Evolutionary conservation across 2,329 filamentous ascomycete genomes (phyloP), one percentile per base, ranked within the genome.

Genomic region (Trichoderma endophyticum): DNA sequence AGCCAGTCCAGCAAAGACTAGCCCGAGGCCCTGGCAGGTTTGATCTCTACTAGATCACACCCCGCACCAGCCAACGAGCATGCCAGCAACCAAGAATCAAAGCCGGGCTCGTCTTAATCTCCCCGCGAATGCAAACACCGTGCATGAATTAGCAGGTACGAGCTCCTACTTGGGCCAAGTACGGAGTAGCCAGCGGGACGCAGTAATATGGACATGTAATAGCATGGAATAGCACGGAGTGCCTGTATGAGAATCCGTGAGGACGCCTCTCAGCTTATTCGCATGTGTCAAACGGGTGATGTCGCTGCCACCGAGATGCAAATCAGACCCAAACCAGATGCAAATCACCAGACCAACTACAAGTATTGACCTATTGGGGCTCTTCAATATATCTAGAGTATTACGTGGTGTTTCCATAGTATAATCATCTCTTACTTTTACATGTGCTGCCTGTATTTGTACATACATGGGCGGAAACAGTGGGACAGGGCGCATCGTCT

Each of bases 261-360:
- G n/a, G 26, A 67, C 64, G 54, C 64, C 64, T 36, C 59, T 70
- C 67, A 70, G 67, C 67, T 70, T 70, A 70, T 70, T 43, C 51
- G 59, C 67, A 70, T 70, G 67, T 60, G 39, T 61, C 54, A 48
- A 64, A 18, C 21, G 36, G 61, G 21, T 12, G 36, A 39, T 30
- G 56, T 18, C 28, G 56, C 56, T 12, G 43, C 43, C 59, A 15
- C 32, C 21, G 60, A 28, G 59, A 62, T 48, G 36, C 26, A 43
- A 64, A 63, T 43, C 60, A 63, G 60, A 43, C 15, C 34, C 21
- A 30, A 39, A 28, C n/a, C 21, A 39, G 34, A 63, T 28, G 26
- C 11, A 30, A 26, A 48, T 64, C 61, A 48, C 61, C 36, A 64
- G 36, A 64, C 36, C 61, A 28, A 12, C 21, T 39, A 4, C 18